Base-by-base conservation (phyloP, 2,329 filamentous ascomycete species). In the Fusarium sp. region DNA sequence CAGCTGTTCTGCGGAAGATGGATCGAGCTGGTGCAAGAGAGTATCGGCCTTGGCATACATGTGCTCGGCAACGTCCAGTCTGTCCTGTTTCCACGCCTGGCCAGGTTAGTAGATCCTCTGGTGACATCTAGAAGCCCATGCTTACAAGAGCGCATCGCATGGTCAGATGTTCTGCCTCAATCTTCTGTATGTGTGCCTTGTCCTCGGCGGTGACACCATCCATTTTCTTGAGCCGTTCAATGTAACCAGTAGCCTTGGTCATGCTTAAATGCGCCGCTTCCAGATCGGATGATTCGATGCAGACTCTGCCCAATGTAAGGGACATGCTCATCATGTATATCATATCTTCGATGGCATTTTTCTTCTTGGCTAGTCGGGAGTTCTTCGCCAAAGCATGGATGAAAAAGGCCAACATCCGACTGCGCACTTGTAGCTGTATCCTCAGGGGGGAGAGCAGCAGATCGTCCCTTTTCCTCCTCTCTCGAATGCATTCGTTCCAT, bases 51-150 rank as follows among this genome's bases (percentile, higher is more conserved):
- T 91, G 32, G 75, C 76, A 74, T 89, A 93, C 81, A 95, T 87
- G 73, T 92, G 87, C 51, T 96, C 91, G 26, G 91, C 91, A 43
- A 93, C 84, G 54, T 94, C 90, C 12, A 90, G 80, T 36, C 89
- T 85, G 36, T 85, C 81, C 70, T 93, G 88, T 67, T 88, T 87
- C 88, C 89, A 96, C 28, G 88, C 85, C 91, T 94, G 42, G 15
- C 13, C 3, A 10, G 3, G 47, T 73, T 45, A 75, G 70, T 24
- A 28, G 39, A 10, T 9, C 36, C 24, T 25, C 10, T 56, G 57
- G 12, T 6, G 5, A 24, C 5, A 19, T 13, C 1, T 34, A 7
- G n/a, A 66, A 38, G 48, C 2, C 49, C 29, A 60, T 34, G 45
- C 81, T 74, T 76, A 92, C 92, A 75, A 95, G 74, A 29, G 83